Evolutionary conservation across 495 filamentous ascomycete species (phyloP).

Genomic region (Tuber brumale): DNA sequence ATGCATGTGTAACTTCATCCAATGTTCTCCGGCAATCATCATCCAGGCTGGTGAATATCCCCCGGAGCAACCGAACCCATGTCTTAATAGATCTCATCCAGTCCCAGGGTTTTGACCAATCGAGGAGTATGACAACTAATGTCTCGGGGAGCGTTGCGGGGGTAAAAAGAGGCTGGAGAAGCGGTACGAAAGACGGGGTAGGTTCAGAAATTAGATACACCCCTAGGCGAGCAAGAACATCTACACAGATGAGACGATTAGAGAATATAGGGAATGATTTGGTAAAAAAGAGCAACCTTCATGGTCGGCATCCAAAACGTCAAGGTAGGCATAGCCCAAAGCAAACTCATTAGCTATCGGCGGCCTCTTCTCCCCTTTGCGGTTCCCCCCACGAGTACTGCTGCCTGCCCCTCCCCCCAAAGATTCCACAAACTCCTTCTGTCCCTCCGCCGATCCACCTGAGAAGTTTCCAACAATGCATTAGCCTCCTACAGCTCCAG

Average conservation of each 20-base stretch:
- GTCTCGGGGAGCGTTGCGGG: slow-evolving; percentile 80
- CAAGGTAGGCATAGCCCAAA: slow-evolving; percentile 89
- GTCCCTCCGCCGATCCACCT: slow-evolving; percentile 84
- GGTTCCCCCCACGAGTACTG: slow-evolving; percentile 44
- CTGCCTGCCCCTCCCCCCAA: slow-evolving; percentile 51
- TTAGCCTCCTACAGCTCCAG: slow-evolving; percentile 19
- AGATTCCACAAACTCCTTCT: slow-evolving; percentile 82
- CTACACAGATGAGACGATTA: slow-evolving; percentile 44
- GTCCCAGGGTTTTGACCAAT: slow-evolving; percentile 88
- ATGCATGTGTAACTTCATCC: slow-evolving; percentile 66
- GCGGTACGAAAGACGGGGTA: slow-evolving; percentile 70
- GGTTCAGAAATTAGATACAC: slow-evolving; percentile 81
- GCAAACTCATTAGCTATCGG: slow-evolving; percentile 90
- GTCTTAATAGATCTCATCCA: slow-evolving; percentile 82
- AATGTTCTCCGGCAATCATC: slow-evolving; percentile 69
- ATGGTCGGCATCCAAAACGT: slow-evolving; percentile 89
- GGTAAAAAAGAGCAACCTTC: slow-evolving; percentile 56
- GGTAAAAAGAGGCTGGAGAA: slow-evolving; percentile 78
- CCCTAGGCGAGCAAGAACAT: slow-evolving; percentile 85
- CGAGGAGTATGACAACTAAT: slow-evolving; percentile 76
- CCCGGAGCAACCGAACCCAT: slow-evolving; percentile 76
- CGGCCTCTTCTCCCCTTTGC: slow-evolving; percentile 58
- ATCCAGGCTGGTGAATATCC: slow-evolving; percentile 66
- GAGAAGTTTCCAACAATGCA: slow-evolving; percentile 25
- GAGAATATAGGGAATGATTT: neutral